Evolutionary conservation across 805 yeast genomes (phyloP).

Genomic region (Phaffomyces thermotolerans): DNA sequence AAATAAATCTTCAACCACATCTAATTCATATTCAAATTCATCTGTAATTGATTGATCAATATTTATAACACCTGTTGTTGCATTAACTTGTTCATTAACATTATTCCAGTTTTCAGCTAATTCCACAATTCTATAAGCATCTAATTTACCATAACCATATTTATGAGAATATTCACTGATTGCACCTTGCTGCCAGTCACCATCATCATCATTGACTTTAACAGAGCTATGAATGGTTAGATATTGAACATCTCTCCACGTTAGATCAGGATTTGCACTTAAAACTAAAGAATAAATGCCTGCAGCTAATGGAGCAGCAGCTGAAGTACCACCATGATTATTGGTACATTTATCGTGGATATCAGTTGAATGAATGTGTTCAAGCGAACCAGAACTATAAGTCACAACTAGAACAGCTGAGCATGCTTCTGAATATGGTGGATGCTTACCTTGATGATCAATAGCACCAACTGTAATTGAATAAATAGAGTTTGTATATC

Average conservation of each 20-base stretch:
- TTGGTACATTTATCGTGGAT: slow-evolving; percentile 60
- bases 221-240: slow-evolving; percentile 65
- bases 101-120: slow-evolving; percentile 69
- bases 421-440: slow-evolving; percentile 86
- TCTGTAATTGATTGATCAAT: slow-evolving; percentile 19
- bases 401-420: slow-evolving; percentile 93
- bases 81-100: slow-evolving; percentile 92
- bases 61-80: slow-evolving; percentile 30
- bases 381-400: slow-evolving; percentile 86
- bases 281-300: slow-evolving; percentile 85
- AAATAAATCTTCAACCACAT: slow-evolving; percentile 43
- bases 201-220: slow-evolving; percentile 59
- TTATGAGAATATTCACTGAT: slow-evolving; percentile 69
- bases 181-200: slow-evolving; percentile 67
- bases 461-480: slow-evolving; percentile 94
- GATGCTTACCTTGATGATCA: slow-evolving; percentile 81
- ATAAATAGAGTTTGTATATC: slow-evolving; percentile 91
- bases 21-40: slow-evolving; percentile 31
- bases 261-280: slow-evolving; percentile 75
- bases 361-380: slow-evolving; percentile 85
- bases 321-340: slow-evolving; percentile 93
- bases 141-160: slow-evolving; percentile 90
- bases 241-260: slow-evolving; percentile 96
- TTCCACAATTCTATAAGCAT: slow-evolving; percentile 68
- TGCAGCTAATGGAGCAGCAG: slow-evolving; percentile 97